phyloP scores from a whole-genome alignment of 2,329 filamentous ascomycete species.

The Simplicillium sp. region DNA sequence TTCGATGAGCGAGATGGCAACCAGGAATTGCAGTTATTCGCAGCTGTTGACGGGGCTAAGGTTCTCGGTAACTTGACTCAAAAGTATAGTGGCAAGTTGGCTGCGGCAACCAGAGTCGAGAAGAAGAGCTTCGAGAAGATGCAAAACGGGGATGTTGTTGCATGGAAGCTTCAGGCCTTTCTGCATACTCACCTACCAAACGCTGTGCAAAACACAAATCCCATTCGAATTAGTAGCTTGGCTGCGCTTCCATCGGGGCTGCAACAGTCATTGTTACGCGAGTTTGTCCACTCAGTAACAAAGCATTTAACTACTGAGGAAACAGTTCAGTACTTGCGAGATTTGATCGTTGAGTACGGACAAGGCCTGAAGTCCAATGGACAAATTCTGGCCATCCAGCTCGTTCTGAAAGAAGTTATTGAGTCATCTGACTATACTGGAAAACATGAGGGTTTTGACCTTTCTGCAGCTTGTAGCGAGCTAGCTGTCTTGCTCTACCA shows the following conservation, averaged over 20 bases:
- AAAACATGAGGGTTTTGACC: constrained; percentile 20
- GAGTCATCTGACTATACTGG: constrained; percentile 22
- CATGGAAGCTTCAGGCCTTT: constrained; percentile 37
- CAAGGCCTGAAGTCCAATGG: constrained; percentile 22
- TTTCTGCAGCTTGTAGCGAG: constrained; percentile 31
- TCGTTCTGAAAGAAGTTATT: constrained; percentile 28
- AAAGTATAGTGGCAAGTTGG: constrained; percentile 16
- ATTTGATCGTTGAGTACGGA: constrained; percentile 23
- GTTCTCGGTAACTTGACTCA: constrained; percentile 12
- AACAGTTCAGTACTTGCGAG: constrained; percentile 28
- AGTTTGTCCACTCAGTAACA: constrained; percentile 21
- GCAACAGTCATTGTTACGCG: constrained; percentile 20
- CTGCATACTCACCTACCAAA: constrained; percentile 26
- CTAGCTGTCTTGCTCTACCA: constrained; percentile 22
- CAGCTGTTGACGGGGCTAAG: constrained; percentile 21
- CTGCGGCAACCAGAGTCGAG: constrained; percentile 23
- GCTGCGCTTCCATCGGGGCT: constrained; percentile 16
- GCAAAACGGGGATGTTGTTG: constrained; percentile 23
- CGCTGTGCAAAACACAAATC: constrained; percentile 19
- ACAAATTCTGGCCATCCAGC: constrained; percentile 33
- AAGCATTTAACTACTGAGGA: constrained; percentile 18
- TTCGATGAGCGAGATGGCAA: constrained; percentile 12
- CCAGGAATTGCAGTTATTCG: constrained; percentile 18
- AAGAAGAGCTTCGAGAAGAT: constrained; percentile 23
- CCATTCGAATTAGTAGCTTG: constrained; percentile 21